phyloP scores from a whole-genome alignment of 2,329 filamentous ascomycete species.

The Aspergillus arachidicola region DNA sequence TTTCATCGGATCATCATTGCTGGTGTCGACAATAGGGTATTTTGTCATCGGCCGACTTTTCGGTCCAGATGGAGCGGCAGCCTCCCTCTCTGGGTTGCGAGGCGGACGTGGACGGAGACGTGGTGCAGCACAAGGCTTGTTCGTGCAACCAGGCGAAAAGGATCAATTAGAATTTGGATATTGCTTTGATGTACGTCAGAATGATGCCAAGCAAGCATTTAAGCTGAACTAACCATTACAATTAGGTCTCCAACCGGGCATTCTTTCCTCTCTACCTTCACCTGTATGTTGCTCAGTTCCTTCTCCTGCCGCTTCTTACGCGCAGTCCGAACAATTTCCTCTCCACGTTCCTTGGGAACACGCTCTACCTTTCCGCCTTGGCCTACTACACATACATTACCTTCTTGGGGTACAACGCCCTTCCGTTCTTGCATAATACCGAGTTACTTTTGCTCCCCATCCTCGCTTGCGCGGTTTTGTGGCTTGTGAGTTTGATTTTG shows the following conservation, averaged over 20 bases:
- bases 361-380: constrained; percentile 66
- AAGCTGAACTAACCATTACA: background rate
- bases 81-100: constrained; percentile 49
- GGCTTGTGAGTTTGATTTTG: constrained; percentile 55
- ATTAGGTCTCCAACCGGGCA: constrained; percentile 63
- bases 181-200: constrained; percentile 63
- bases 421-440: constrained; percentile 69
- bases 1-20: constrained; percentile 62
- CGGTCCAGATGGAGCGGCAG: constrained; percentile 54
- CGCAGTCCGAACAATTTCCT: constrained; percentile 45
- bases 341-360: constrained; percentile 63
- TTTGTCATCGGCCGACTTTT: constrained; percentile 65
- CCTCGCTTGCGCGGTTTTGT: constrained; percentile 61
- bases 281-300: constrained; percentile 67
- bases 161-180: constrained; percentile 71
- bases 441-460: constrained; percentile 66
- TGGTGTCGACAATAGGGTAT: constrained; percentile 65
- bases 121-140: constrained; percentile 57
- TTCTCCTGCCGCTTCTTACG: constrained; percentile 63
- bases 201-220: too few relatives aligned
- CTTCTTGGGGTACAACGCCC: constrained; percentile 69
- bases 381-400: constrained; percentile 70
- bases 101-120: constrained; percentile 51
- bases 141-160: constrained; percentile 57
- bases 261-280: constrained; percentile 70